phyloP scores from a whole-genome alignment of 768 basidiomycete species.

The Auricularia cornea region DNA sequence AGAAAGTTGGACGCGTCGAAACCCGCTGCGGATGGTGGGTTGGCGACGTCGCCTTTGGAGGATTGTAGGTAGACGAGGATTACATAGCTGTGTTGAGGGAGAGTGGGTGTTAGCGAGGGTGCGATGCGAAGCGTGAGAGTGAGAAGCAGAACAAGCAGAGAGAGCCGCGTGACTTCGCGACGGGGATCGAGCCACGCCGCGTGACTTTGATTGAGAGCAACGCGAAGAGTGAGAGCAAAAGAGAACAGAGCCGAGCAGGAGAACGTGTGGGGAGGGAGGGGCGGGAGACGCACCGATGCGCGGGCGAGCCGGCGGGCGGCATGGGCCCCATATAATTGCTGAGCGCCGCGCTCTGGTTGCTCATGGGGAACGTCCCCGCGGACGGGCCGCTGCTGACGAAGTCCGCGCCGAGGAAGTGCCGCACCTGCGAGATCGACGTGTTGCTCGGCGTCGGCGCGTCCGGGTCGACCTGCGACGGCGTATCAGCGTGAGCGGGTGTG shows the following conservation, averaged over 20 bases:
- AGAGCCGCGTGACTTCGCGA: no score
- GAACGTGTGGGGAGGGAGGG: neutral
- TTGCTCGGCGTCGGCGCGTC: slow-evolving; percentile 3
- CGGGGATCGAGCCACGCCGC: no score
- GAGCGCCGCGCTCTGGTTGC: slow-evolving; percentile 1
- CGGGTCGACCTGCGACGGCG: neutral
- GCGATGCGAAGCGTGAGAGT: no score
- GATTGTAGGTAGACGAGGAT: slow-evolving; percentile 3
- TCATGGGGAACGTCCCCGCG: slow-evolving; percentile 1
- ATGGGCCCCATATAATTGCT: neutral
- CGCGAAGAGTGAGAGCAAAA: no score
- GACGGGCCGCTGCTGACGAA: neutral
- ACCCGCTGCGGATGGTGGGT: neutral
- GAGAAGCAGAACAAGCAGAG: no score
- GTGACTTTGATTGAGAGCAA: no score
- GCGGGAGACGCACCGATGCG: slow-evolving; percentile 3
- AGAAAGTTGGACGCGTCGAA: neutral
- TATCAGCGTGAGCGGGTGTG: no score
- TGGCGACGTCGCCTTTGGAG: neutral
- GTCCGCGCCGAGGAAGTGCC: slow-evolving; percentile 4
- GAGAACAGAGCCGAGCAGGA: no score
- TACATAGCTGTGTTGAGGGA: no score
- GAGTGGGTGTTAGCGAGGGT: no score
- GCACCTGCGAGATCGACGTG: neutral
- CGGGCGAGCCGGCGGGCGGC: slow-evolving; percentile 2